Percentiles rank a stretch among this genome's conserved stretches.
phyloP scores from a whole-genome alignment of 768 basidiomycete genomes.

The Panus rudis region DNA sequence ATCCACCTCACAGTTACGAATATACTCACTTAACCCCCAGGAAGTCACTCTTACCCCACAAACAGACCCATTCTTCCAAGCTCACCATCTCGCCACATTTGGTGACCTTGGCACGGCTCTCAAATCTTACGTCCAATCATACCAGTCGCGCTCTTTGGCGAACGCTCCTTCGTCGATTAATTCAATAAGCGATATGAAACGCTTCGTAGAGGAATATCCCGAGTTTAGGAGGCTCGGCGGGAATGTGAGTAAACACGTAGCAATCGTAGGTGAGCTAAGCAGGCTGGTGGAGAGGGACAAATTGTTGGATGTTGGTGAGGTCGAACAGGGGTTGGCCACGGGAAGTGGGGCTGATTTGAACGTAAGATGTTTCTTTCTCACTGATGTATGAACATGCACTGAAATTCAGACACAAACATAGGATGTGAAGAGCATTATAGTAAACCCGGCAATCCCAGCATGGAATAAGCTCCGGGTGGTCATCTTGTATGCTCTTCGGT shows the following conservation, averaged over 20 bases:
- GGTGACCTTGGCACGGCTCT: conserved; percentile 92
- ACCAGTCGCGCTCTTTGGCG: conserved; percentile 76
- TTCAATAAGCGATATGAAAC: conserved; percentile 95
- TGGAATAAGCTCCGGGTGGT: conserved; percentile 87
- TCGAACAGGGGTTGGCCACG: conserved; percentile 93
- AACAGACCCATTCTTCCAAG: conserved; percentile 91
- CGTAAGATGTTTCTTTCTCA: conserved; percentile 34
- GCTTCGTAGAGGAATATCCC: conserved; percentile 95
- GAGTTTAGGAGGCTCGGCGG: conserved; percentile 95
- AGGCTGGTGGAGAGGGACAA: conserved; percentile 81
- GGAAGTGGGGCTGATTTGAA: conserved; percentile 86
- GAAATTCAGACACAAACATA: conserved; percentile 22
- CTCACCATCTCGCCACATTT: conserved; percentile 87
- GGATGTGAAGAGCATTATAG: conserved; percentile 78
- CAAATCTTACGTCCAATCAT: conserved; percentile 89
- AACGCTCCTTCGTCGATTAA: conserved; percentile 78
- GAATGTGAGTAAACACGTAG: conserved; percentile 98
- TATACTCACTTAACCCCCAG: conserved; percentile 30
- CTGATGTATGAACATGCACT: background rate
- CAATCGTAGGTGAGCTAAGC: conserved; percentile 92
- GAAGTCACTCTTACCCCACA: conserved; percentile 90
- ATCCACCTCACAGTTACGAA: background rate
- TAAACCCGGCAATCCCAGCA: conserved; percentile 56
- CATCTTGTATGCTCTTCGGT: conserved; percentile 87
- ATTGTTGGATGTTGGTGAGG: conserved; percentile 84